Evolutionary conservation across 148 eudicot genomes (phyloP).

Genomic region (Vaccinium macrocarpon): DNA sequence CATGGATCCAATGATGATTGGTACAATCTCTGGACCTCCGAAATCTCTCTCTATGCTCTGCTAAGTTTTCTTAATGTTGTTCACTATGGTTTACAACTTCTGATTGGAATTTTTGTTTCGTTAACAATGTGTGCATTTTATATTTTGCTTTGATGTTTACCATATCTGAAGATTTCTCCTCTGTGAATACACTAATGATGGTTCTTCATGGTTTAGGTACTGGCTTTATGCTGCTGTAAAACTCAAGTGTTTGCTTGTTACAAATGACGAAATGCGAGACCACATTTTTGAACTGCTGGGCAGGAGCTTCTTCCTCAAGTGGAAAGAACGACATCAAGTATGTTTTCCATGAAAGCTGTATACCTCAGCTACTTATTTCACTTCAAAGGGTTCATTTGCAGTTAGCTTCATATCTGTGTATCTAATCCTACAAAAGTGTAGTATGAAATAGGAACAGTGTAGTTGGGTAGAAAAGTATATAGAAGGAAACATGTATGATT

Average conservation of each 20-base stretch:
- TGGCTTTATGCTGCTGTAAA: slow-evolving; percentile 98
- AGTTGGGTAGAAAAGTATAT: too few species aligned
- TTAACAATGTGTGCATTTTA: neutral
- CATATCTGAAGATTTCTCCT: slow-evolving; percentile 1
- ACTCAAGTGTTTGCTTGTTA: slow-evolving; percentile 82
- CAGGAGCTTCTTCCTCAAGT: slow-evolving; percentile 74
- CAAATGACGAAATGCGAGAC: slow-evolving; percentile 99
- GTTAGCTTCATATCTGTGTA: neutral
- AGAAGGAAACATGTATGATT: too few species aligned
- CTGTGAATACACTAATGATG: neutral
- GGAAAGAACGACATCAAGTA: slow-evolving; percentile 98
- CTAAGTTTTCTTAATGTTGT: neutral
- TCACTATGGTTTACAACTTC: neutral
- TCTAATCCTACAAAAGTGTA: neutral
- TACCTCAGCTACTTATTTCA: neutral
- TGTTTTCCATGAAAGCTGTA: slow-evolving; percentile 13
- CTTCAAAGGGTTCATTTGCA: neutral
- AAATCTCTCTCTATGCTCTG: neutral
- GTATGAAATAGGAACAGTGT: neutral
- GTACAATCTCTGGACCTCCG: slow-evolving; percentile 31
- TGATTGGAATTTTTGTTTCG: neutral
- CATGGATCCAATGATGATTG: slow-evolving; percentile 96
- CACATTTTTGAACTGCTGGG: slow-evolving; percentile 95
- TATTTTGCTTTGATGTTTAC: neutral
- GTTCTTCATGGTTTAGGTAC: slow-evolving; percentile 46